phyloP scores from a whole-genome alignment of 179 eudicot genomes.

The Corrigiola litoralis region DNA sequence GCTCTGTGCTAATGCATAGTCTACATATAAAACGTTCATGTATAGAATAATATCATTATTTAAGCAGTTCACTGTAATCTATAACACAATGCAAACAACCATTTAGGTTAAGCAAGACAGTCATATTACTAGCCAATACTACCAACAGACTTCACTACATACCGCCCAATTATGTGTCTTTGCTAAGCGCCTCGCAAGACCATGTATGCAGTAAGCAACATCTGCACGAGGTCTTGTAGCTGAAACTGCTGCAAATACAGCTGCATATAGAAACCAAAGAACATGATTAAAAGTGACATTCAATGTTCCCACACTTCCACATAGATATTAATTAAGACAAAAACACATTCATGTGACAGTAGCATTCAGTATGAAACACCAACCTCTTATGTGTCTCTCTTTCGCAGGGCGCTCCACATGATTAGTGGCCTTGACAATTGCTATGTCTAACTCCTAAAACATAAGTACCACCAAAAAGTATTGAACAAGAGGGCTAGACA shows the following conservation, averaged over 20 bases:
- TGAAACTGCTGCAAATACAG: conserved; percentile 77
- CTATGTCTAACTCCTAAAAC: conserved; percentile 73
- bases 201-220: conserved; percentile 94
- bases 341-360: too few relatives aligned
- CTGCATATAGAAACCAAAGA: conserved; percentile 36
- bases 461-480: neutral
- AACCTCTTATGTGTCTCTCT: conserved; percentile 81
- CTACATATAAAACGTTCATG: too few relatives aligned
- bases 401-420: conserved; percentile 92
- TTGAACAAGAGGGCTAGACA: neutral
- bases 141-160: conserved; percentile 22
- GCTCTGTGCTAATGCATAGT: too few relatives aligned
- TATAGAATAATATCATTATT: neutral
- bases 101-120: neutral
- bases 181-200: conserved; percentile 77
- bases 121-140: neutral
- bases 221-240: conserved; percentile 92
- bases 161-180: conserved; percentile 99
- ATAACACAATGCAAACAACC: neutral
- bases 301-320: too few relatives aligned
- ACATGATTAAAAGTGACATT: conserved; percentile 5
- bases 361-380: conserved; percentile 18
- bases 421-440: conserved; percentile 90
- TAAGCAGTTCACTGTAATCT: neutral
- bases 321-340: too few relatives aligned